A percentile compares a stretch with the other conserved stretches of the same genome.
phyloP scores from a whole-genome alignment of 2,329 filamentous ascomycete genomes.

The Volutella citrinella region DNA sequence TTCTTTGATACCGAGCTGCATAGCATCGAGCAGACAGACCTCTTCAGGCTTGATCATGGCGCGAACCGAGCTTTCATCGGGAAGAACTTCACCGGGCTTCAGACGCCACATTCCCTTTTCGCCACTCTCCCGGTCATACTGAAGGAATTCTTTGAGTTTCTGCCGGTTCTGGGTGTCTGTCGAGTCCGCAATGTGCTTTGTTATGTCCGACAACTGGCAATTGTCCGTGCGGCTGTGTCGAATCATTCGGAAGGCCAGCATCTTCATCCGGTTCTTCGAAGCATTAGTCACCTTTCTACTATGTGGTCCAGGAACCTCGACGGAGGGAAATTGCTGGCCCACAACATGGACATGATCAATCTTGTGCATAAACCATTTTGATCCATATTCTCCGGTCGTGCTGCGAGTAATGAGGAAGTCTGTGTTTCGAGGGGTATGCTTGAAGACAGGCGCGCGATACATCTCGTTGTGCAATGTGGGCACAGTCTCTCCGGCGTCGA shows the following conservation, averaged over 20 bases:
- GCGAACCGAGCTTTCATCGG: constrained; percentile 77
- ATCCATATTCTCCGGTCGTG: constrained; percentile 74
- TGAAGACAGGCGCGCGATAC: constrained; percentile 92
- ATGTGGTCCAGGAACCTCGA: constrained; percentile 90
- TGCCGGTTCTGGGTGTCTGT: constrained; percentile 94
- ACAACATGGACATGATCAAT: constrained; percentile 90
- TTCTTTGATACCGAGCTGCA: constrained; percentile 92
- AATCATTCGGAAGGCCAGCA: constrained; percentile 89
- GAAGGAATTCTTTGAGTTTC: constrained; percentile 94
- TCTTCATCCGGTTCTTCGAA: constrained; percentile 94
- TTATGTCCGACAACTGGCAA: constrained; percentile 79
- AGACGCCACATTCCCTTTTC: constrained; percentile 81
- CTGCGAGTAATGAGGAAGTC: constrained; percentile 88
- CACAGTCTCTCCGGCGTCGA: constrained; percentile 86
- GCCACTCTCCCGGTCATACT: constrained; percentile 72
- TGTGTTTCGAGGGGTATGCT: constrained; percentile 70
- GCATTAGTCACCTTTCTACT: constrained; percentile 94
- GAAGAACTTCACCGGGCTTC: constrained; percentile 67
- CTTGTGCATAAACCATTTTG: constrained; percentile 78
- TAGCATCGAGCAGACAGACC: constrained; percentile 89
- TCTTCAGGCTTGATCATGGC: constrained; percentile 93
- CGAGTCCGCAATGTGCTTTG: constrained; percentile 86
- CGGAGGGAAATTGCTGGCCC: constrained; percentile 87
- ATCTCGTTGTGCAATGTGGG: constrained; percentile 92
- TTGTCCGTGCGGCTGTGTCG: constrained; percentile 68